Evolutionary conservation across 306 rosid species (phyloP), one percentile per base, ranked within the genome.

Genomic region (Coriaria nepalensis): DNA sequence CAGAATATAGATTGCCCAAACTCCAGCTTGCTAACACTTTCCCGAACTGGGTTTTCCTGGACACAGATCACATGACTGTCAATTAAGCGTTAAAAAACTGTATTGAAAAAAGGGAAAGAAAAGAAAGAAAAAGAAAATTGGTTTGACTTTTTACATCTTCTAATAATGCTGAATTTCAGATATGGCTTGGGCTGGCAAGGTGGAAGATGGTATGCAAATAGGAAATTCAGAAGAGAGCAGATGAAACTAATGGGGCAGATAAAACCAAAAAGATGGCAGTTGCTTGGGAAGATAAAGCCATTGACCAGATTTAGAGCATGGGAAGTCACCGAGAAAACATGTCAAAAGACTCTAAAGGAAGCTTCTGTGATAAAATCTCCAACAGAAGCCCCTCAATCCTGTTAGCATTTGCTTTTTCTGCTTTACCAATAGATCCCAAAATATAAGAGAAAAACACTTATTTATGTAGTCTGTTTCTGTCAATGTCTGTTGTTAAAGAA

Each of bases 151-250:
- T 36, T 29, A 46, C 35, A 33, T 33, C 4, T 5, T 57, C 10
- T 35, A 8, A 6, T 0, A 7, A 7, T 20, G 47, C 47, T 10
- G 40, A 57, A 50, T 11, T 61, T 54, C 80, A 92, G 98, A 68
- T 92, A 77, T 48, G 75, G 70, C 73, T 71, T 92, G 77, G 98
- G 98, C 50, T 92, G 98, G 98, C 79, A 86, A 69, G 84, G 93
- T 40, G 98, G 98, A 61, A 67, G 57, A 61, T 76, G 81, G 94
- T 80, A 69, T 64, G 73, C 85, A 37, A 69, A 73, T 47, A 75
- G 78, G 76, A 75, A 68, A 63, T 68, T 85, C 52, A 73, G 75
- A 73, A 79, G 61, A 71, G 98, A 92, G 73, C 96, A 92, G 68
- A 75, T 69, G 94, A 85, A 79, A 68, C 33, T 82, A 78, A 62